These are phyloP conservation scores for Apiosordaria backusii DNA, from an alignment of 495 filamentous ascomycete genomes.

Conservation along the genomic window DNA sequence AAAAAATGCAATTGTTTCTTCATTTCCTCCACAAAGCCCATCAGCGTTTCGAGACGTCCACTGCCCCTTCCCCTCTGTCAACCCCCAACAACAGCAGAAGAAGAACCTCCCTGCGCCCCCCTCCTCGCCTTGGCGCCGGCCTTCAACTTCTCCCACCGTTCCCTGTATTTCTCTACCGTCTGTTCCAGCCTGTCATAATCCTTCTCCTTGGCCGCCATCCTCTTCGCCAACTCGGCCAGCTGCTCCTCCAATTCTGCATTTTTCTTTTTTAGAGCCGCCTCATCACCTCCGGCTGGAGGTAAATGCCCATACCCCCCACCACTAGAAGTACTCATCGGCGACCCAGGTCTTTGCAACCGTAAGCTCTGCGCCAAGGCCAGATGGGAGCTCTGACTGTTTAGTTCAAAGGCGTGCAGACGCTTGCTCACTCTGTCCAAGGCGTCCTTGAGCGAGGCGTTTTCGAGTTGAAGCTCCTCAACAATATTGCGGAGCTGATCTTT, in stretches of 20 bases:
- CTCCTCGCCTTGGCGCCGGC: conserved; percentile 69
- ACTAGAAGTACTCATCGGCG: conserved; percentile 34
- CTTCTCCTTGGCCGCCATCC: conserved; percentile 55
- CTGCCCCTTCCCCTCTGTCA: not conserved
- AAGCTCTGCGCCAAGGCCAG: conserved; percentile 79
- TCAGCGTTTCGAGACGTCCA: not conserved
- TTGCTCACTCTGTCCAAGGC: conserved; percentile 74
- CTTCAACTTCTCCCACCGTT: conserved; percentile 82
- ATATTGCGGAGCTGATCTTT: conserved; percentile 36
- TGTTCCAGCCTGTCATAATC: conserved; percentile 68
- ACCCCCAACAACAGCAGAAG: not conserved
- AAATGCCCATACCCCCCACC: conserved; percentile 21
- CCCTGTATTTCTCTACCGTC: conserved; percentile 65
- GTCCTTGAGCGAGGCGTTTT: conserved; percentile 72
- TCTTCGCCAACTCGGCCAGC: conserved; percentile 45
- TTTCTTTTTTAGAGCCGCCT: conserved; percentile 36
- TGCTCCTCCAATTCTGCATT: conserved; percentile 60
- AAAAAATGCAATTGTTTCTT: not conserved
- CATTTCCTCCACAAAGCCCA: not conserved
- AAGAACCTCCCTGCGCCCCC: conserved; percentile 37
- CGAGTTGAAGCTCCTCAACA: conserved; percentile 76
- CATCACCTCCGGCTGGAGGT: conserved; percentile 11
- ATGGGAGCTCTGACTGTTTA: conserved; percentile 73
- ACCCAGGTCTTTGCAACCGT: conserved; percentile 56
- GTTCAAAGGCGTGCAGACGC: conserved; percentile 80